Conservation (phyloP, 1,284 basidiomycete species). For the Microstroma glucosiphilum region DNA sequence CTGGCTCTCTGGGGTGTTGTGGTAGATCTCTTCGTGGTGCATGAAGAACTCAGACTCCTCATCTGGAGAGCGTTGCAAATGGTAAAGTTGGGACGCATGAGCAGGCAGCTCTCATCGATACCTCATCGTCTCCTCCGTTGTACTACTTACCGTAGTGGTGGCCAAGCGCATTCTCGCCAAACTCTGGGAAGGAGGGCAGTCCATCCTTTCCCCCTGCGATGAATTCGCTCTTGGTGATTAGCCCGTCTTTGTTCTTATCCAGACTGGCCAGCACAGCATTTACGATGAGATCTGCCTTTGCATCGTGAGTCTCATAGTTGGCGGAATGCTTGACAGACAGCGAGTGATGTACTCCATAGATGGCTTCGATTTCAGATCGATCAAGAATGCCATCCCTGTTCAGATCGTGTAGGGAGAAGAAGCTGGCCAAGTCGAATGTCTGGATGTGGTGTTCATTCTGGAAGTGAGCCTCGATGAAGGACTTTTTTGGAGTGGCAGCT, state of each 20-base stretch:
- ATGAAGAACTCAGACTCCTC: conserved; percentile 51
- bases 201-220: conserved; percentile 66
- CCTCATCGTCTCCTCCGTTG: background rate
- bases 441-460: conserved; percentile 50
- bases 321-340: conserved; percentile 80
- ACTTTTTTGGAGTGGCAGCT: conserved; percentile 5
- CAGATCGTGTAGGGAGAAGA: conserved; percentile 81
- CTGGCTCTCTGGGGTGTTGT: conserved; percentile 91
- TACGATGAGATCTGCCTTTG: conserved; percentile 77
- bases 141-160: conserved; percentile 65
- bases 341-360: conserved; percentile 82
- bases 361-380: conserved; percentile 52
- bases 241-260: conserved; percentile 73
- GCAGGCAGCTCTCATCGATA: background rate
- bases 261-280: conserved; percentile 66
- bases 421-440: conserved; percentile 49
- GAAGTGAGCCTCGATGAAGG: conserved; percentile 50
- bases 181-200: conserved; percentile 68
- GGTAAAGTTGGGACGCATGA: conserved; percentile 10
- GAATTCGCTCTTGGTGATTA: conserved; percentile 74
- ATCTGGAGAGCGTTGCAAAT: conserved; percentile 15
- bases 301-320: conserved; percentile 69
- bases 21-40: conserved; percentile 67
- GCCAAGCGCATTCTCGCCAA: conserved; percentile 62
- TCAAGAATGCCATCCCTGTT: conserved; percentile 58